phyloP scores from a whole-genome alignment of 1,284 basidiomycete genomes.

The Trametes versicolor region DNA sequence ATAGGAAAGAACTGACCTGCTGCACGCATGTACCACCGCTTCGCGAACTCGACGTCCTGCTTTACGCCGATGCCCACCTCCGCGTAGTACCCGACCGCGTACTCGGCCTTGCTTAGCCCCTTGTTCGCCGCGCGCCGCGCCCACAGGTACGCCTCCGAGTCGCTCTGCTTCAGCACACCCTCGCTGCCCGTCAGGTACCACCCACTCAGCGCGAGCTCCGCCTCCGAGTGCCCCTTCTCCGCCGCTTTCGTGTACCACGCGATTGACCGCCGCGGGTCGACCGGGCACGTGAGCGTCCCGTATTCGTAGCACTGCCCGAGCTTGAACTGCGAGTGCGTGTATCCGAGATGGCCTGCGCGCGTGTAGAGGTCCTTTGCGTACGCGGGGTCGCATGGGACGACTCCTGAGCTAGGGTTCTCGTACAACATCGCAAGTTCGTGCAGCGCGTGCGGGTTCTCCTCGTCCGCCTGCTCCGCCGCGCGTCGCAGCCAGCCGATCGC shows the following conservation, averaged over 20 bases:
- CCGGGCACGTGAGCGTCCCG: constrained; percentile 87
- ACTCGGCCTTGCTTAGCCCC: constrained; percentile 93
- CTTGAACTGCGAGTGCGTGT: constrained; percentile 94
- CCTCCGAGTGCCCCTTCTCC: constrained; percentile 94
- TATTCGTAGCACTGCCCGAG: constrained; percentile 97
- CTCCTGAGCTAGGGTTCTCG: constrained; percentile 75
- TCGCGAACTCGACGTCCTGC: constrained; percentile 95
- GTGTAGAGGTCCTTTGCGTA: constrained; percentile 91
- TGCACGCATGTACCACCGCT: constrained; percentile 98
- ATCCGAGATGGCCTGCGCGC: constrained; percentile 93
- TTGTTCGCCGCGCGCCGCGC: constrained; percentile 93
- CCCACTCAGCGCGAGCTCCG: constrained; percentile 94
- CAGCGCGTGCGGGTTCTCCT: constrained; percentile 97
- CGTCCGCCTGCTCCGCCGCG: constrained; percentile 97
- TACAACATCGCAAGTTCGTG: constrained; percentile 96
- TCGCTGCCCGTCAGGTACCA: constrained; percentile 98
- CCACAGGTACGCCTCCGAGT: constrained; percentile 98
- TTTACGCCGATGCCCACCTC: constrained; percentile 99
- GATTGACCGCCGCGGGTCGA: constrained; percentile 93
- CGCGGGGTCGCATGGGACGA: constrained; percentile 78
- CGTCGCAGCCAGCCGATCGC: constrained; percentile 95
- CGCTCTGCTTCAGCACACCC: constrained; percentile 96
- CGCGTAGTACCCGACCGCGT: constrained; percentile 96
- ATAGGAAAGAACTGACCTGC: constrained; percentile 71
- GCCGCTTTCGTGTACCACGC: constrained; percentile 99